Base-by-base conservation (phyloP, 306 rosid genomes). In the Pterocarpus macrocarpus region DNA sequence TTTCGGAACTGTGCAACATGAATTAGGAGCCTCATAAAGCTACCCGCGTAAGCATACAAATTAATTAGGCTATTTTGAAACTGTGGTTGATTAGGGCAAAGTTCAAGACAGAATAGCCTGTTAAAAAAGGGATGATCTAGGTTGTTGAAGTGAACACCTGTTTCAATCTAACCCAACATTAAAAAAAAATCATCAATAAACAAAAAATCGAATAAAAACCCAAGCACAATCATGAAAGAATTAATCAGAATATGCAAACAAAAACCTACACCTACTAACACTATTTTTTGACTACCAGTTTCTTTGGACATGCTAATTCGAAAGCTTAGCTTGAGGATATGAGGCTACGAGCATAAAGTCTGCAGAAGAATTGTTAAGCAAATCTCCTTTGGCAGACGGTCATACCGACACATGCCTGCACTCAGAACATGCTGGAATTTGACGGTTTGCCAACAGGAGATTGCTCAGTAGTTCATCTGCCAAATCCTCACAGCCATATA, bases 311-410 rank as follows among this genome's bases (percentile, higher is more conserved):
- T 33, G 52, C 64, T 15, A 17, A 32, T 11, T 47, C 28, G 4
- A 45, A 11, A 45, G 2, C 4, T 13, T 71, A 69, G 14, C 52
- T 35, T 57, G 69, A 45, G 36, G 33, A 50, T 52, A 57, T 57
- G 34, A 17, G 3, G 11, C 49, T 43, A 8, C 6, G 49, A 43
- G 49, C 43, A 43, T 7, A 59, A 11, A 17, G 11, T 34, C 11
- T 28, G 75, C 45, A 68, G 12, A 35, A 43, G 76, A 68, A 78
- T 78, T 78, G 55, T 58, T 53, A 43, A 67, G 69, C 82, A 68
- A 17, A 78, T 78, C 82, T 78, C 82, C 59, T 68, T 78, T 55
- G 82, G 82, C 82, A 78, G 33, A 55, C 82, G 3, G 36, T 52
- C 15, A 14, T 7, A 2, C 30, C 50, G 11, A 72, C 15, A 38